Evolutionary conservation across 2,329 filamentous ascomycete genomes (phyloP).

Genomic region (Cladosporium sp.): DNA sequence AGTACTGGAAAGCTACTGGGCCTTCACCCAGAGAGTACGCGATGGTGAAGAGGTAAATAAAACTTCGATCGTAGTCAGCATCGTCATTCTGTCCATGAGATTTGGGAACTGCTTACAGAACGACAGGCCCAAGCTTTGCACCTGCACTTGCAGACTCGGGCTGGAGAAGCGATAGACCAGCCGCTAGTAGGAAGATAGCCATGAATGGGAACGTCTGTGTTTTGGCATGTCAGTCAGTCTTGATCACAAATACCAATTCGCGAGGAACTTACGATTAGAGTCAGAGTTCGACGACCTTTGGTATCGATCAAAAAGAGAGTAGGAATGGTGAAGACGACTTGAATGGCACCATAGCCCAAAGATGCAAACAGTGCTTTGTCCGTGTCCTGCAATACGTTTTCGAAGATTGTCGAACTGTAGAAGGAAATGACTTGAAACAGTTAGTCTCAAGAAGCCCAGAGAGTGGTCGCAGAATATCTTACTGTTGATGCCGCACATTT

Average conservation of each 20-base stretch:
- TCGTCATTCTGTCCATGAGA: too few species aligned
- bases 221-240: constrained; percentile 18
- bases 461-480: neutral
- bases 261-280: constrained; percentile 19
- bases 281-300: constrained; percentile 41
- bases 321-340: constrained; percentile 43
- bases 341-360: constrained; percentile 43
- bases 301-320: constrained; percentile 45
- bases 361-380: constrained; percentile 38
- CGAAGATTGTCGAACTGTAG: constrained; percentile 37
- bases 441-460: neutral
- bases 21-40: constrained; percentile 46
- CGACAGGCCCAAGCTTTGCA: constrained; percentile 36
- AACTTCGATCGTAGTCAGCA: constrained; percentile 14
- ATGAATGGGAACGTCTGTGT: constrained; percentile 44
- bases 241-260: neutral
- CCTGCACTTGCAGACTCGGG: constrained; percentile 21
- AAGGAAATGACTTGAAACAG: constrained; percentile 30
- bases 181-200: constrained; percentile 48
- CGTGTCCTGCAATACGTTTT: constrained; percentile 32
- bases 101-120: constrained; percentile 27
- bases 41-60: constrained; percentile 50
- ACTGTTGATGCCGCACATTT: constrained; percentile 34
- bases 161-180: constrained; percentile 39
- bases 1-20: constrained; percentile 40